Evolutionary conservation across 2,329 filamentous ascomycete genomes (phyloP).

Genomic region (Pseudocercospora crystallina): DNA sequence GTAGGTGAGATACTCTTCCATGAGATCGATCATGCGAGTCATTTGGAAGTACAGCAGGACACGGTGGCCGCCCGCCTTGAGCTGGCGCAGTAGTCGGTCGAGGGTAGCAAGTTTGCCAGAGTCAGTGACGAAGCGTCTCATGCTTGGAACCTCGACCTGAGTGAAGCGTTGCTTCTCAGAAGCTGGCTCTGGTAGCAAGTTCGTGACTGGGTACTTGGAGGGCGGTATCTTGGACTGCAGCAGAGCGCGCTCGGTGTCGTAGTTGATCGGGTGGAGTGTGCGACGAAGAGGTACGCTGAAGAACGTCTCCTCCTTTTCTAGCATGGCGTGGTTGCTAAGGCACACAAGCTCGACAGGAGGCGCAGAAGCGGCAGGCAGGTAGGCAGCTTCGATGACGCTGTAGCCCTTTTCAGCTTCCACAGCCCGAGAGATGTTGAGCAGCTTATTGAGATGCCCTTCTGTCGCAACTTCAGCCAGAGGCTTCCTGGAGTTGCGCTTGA

Average conservation of each 20-base stretch:
- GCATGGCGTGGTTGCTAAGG: conserved; percentile 61
- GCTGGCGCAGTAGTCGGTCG: conserved; percentile 79
- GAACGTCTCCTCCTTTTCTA: conserved; percentile 69
- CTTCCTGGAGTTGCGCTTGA: conserved; percentile 64
- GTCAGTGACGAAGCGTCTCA: conserved; percentile 96
- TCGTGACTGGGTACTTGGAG: conserved; percentile 60
- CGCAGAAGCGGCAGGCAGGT: conserved; percentile 73
- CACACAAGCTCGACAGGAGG: conserved; percentile 82
- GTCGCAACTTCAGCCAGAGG: conserved; percentile 68
- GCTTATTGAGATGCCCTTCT: conserved; percentile 69
- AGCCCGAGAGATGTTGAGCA: conserved; percentile 75
- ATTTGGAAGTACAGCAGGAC: conserved; percentile 99
- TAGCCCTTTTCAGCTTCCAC: conserved; percentile 70
- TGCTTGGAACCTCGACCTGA: conserved; percentile 88
- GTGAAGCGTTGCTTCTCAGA: conserved; percentile 83
- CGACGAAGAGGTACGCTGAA: conserved; percentile 79
- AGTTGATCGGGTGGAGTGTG: conserved; percentile 66
- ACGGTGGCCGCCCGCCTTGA: conserved; percentile 90
- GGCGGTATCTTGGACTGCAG: conserved; percentile 71
- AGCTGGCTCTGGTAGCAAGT: conserved; percentile 73
- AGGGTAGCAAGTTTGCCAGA: conserved; percentile 93
- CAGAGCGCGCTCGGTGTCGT: conserved; percentile 68
- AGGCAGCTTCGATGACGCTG: conserved; percentile 76
- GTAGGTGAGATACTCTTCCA: conserved; percentile 98
- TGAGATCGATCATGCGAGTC: conserved; percentile 99